Base-by-base conservation (phyloP, 768 basidiomycete genomes). In the Scleroderma citrinum region DNA sequence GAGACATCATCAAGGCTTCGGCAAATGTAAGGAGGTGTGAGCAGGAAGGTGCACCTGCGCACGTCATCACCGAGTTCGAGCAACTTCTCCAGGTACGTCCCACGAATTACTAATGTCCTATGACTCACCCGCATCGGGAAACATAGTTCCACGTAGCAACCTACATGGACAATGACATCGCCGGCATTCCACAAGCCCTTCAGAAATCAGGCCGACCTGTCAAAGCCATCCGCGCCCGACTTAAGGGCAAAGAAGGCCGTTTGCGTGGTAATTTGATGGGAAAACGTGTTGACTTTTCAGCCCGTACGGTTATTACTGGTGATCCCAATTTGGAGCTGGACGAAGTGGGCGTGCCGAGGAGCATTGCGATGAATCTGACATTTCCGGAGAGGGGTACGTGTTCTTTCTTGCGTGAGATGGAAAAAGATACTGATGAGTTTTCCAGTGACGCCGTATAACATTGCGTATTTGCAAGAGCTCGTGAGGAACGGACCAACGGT, bases 111-210 rank as follows among this genome's bases (percentile, higher is more conserved):
- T n/a, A n/a, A n/a, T n/a, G n/a, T n/a, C n/a, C n/a, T n/a, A n/a
- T n/a, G n/a, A n/a, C n/a, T n/a, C n/a, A n/a, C n/a, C n/a, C n/a
- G n/a, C n/a, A n/a, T n/a, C n/a, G n/a, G n/a, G n/a, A n/a, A n/a
- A n/a, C n/a, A 4, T 8, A 96, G 92, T 99, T 94, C 65, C 96
- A 99, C 62, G 93, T 97, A 52, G 96, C 96, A 3, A 98, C 96
- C 0, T 99, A 98, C 65, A 99, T 99, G 95, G 96, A 99, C 64
- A 99, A 99, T 63, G 94, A 98, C 62, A 94, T 98, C 50, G 93
- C 96, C 30, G 96, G 96, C 39, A 91, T 97, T 31, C 96, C 96
- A 1, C 95, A 97, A 62, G 93, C 96, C 2, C 71, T 95, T 56
- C 96, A 98, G 62, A 98, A 98, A 69, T 94, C 92, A 36, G 96